phyloP scores from a whole-genome alignment of 306 rosid genomes.

The Canavalia gladiata region DNA sequence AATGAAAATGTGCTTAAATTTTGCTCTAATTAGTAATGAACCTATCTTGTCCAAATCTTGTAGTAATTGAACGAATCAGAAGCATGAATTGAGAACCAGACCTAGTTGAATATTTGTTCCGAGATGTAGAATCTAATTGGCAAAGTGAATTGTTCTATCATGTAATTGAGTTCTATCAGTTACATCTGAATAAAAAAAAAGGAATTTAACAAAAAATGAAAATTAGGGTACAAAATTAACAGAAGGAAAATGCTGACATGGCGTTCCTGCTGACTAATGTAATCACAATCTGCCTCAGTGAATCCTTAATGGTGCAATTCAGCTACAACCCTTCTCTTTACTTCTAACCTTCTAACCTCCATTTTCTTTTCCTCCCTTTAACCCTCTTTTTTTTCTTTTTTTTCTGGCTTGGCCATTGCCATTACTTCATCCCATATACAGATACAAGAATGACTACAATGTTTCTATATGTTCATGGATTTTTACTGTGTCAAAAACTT shows the following conservation, averaged over 20 bases:
- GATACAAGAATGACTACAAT: slow-evolving; percentile 88
- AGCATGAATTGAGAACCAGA: not conserved
- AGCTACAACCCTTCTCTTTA: slow-evolving; percentile 56
- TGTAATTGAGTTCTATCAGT: slow-evolving; percentile 79
- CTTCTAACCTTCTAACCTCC: slow-evolving; percentile 48
- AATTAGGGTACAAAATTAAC: slow-evolving; percentile 79
- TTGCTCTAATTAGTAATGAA: not conserved
- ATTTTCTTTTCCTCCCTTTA: slow-evolving; percentile 41
- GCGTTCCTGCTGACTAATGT: slow-evolving; percentile 62
- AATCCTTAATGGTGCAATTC: slow-evolving; percentile 69
- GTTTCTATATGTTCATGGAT: slow-evolving; percentile 58
- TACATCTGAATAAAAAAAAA: slow-evolving; percentile 66
- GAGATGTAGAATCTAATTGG: slow-evolving; percentile 41
- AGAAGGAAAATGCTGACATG: slow-evolving; percentile 54
- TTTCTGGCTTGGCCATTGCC: slow-evolving; percentile 56
- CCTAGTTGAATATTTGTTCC: slow-evolving; percentile 10
- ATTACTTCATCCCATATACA: slow-evolving; percentile 67
- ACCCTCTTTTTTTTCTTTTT: slow-evolving; percentile 16
- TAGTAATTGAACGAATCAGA: not conserved
- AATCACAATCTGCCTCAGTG: slow-evolving; percentile 56
- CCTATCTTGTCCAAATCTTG: not conserved
- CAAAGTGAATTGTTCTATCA: slow-evolving; percentile 65
- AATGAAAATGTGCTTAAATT: not conserved
- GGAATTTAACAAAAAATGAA: slow-evolving; percentile 58
- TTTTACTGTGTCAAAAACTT: slow-evolving; percentile 70